A percentile compares a stretch with the other conserved stretches of the same genome.
phyloP scores from a whole-genome alignment of 176 grass and related monocot species.

The Urochloa ruziziensis region DNA sequence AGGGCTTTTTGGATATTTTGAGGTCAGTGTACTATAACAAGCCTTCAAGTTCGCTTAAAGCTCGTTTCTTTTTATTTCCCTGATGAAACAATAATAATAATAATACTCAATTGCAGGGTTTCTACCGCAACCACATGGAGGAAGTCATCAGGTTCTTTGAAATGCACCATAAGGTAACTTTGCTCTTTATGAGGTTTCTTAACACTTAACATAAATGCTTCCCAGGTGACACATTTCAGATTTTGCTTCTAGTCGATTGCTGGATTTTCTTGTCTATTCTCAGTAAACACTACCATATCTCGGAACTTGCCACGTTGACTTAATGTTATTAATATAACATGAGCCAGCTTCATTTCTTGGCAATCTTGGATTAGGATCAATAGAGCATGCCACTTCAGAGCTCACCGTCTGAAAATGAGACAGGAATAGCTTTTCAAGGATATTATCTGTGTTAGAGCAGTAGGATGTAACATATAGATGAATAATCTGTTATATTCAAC shows the following conservation, averaged over 20 bases:
- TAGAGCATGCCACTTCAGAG: background rate
- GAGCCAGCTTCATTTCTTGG: background rate
- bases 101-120: conserved; percentile 60
- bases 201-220: conserved; percentile 26
- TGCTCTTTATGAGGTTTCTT: conserved; percentile 19
- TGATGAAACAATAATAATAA: background rate
- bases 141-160: conserved; percentile 99
- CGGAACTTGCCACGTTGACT: conserved; percentile 5
- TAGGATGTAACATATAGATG: background rate
- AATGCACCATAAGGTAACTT: conserved; percentile 90
- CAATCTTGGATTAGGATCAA: background rate
- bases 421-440: background rate
- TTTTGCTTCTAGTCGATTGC: background rate
- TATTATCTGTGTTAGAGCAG: background rate
- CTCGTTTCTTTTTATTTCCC: background rate
- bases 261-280: background rate
- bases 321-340: background rate
- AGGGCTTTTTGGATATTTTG: conserved; percentile 99
- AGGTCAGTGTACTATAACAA: conserved; percentile 50
- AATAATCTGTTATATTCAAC: background rate
- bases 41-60: background rate
- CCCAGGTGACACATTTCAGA: background rate
- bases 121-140: conserved; percentile 99
- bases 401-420: background rate
- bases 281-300: background rate